Evolutionary conservation across 2,329 filamentous ascomycete genomes (phyloP), one percentile per base, ranked within the genome.

Genomic region (Xylariaceae sp.): DNA sequence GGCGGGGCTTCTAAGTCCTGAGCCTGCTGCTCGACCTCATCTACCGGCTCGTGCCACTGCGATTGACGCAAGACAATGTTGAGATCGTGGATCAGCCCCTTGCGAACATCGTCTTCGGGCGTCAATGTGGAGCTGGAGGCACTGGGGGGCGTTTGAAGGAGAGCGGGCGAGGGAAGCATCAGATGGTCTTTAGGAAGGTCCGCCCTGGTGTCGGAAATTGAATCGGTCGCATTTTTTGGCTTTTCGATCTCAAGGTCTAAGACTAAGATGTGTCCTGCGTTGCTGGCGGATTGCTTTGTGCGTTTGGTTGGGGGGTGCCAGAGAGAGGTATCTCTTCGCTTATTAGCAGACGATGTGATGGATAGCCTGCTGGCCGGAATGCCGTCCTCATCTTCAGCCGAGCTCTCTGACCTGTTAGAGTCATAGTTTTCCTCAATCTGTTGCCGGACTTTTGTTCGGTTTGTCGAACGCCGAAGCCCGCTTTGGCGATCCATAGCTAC

Each of bases 381-480:
- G 31, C 41, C 52, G 17, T 53, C 52, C 6, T 55, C 50, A 12
- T 52, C 46, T 26, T 47, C 48, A 19, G 50, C 48, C 2, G 50
- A 50, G 30, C 47, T 53, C 32, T 52, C 47, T 7, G 32, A 12
- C 17, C 44, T 31, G 24, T 30, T 16, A 34, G 6, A 4, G 23
- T 13, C 13, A 18, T 35, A 21, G n/a, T 36, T 34, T 14, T 38
- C 24, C 23, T 37, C 30, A 15, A 11, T 24, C 11, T 24, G 21
- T 24, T n/a, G 21, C 7, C 11, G 21, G 21, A 24, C 6, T 24
- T 24, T 6, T 6, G 7, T 7, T 24, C 21, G 21, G 11, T 24
- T 13, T 32, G 36, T 12, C 34, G 21, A n/a, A n/a, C 16, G 15
- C 32, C 35, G 40, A 35, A 31, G 31, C 30, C 37, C 38, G 36